Evolutionary conservation across 371 early-diverging fungal genomes (phyloP).

Genomic region (Mucor velutinosus): DNA sequence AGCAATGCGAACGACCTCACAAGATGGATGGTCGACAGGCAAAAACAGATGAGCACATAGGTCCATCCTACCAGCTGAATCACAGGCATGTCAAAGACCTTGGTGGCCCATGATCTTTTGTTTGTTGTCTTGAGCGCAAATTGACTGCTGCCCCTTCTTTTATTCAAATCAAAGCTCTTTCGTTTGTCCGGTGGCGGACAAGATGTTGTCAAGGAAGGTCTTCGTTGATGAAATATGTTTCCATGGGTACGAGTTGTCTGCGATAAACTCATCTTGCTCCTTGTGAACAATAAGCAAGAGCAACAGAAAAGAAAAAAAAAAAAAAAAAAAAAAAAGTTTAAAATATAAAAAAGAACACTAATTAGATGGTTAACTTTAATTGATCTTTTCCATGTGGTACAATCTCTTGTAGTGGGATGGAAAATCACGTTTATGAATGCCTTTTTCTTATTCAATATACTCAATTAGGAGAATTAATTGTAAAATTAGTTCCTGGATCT

Average conservation of each 20-base stretch:
- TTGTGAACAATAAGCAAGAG: background rate
- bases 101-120: conserved; percentile 7
- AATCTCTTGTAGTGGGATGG: background rate
- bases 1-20: conserved; percentile 13
- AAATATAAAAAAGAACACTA: background rate
- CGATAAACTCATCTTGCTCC: background rate
- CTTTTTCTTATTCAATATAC: background rate
- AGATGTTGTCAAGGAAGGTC: conserved; percentile 33
- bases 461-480: background rate
- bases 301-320: background rate
- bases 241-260: background rate
- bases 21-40: conserved; percentile 36
- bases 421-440: conserved; percentile 4
- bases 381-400: background rate
- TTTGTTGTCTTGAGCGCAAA: background rate
- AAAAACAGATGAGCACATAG: conserved; percentile 30
- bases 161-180: background rate
- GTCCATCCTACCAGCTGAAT: conserved; percentile 28
- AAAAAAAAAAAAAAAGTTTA: conserved; percentile 2
- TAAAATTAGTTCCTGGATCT: background rate
- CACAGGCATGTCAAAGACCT: conserved; percentile 14
- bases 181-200: conserved; percentile 29
- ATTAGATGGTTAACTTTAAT: background rate
- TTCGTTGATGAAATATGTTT: conserved; percentile 36
- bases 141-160: conserved; percentile 7